Percentiles rank a stretch among this genome's conserved stretches.
These are phyloP conservation scores for Pistacia vera DNA, from an alignment of 345 rosid species.

Conservation along the genomic window DNA sequence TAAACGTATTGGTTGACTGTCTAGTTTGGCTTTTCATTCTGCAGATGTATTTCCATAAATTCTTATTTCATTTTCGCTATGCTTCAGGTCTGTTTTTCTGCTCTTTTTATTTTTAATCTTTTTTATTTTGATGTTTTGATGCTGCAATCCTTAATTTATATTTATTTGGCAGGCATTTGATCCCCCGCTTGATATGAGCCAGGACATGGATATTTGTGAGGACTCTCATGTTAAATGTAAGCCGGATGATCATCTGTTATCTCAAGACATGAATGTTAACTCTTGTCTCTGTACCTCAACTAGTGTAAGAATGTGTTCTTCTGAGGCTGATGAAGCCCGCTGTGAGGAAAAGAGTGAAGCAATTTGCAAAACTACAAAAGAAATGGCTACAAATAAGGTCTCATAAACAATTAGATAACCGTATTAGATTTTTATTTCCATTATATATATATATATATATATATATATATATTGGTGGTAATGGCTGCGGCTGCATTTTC, in stretches of 20 bases:
- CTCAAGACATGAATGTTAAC: conserved; percentile 46
- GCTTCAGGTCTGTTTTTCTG: conserved; percentile 70
- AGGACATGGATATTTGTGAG: conserved; percentile 54
- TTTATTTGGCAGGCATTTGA: conserved; percentile 81
- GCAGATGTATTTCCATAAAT: conserved; percentile 87
- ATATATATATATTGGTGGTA: background rate
- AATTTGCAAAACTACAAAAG: conserved; percentile 25
- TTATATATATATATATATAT: background rate
- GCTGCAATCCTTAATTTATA: conserved; percentile 14
- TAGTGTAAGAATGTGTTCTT: conserved; percentile 41
- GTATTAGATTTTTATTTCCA: conserved; percentile 11
- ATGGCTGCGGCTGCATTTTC: conserved; percentile 15
- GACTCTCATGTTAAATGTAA: conserved; percentile 43
- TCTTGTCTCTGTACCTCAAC: conserved; percentile 44
- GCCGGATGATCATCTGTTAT: conserved; percentile 42
- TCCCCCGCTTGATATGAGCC: conserved; percentile 96
- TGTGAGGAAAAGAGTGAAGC: conserved; percentile 29
- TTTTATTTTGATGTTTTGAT: conserved; percentile 6
- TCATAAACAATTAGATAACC: conserved; percentile 14
- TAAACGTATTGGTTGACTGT: background rate
- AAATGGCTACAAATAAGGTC: conserved; percentile 38
- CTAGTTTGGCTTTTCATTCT: conserved; percentile 24
- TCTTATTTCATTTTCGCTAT: conserved; percentile 78
- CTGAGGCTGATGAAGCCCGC: conserved; percentile 26
- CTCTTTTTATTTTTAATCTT: conserved; percentile 10